Evolutionary conservation across 257 asterid genomes (phyloP).

Genomic region (Asclepias syriaca): DNA sequence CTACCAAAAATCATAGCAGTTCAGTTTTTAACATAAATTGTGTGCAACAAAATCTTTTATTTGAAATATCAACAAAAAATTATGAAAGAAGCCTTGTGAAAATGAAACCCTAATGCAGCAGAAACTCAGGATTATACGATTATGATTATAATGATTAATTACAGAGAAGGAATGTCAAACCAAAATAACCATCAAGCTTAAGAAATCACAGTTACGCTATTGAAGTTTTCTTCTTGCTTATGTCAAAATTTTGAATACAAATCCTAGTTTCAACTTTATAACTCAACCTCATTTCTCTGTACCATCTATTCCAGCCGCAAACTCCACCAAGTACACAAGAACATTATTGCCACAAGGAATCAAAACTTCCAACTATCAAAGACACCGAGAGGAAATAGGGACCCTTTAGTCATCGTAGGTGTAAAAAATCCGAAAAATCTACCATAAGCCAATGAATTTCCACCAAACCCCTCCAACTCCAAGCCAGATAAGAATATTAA

Average conservation of each 20-base stretch:
- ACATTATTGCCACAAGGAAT: slow-evolving; percentile 11
- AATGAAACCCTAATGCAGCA: too few relatives aligned
- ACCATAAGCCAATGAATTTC: slow-evolving; percentile 90
- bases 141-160: background rate
- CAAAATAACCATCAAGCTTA: background rate
- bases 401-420: background rate
- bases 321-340: background rate
- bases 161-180: background rate
- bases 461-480: slow-evolving; percentile 95
- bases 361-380: background rate
- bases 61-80: too few relatives aligned
- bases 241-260: slow-evolving; percentile 17
- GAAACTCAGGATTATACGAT: background rate
- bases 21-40: too few relatives aligned
- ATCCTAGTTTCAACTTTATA: slow-evolving; percentile 7
- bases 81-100: too few relatives aligned
- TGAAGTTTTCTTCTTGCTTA: background rate
- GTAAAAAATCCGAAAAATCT: slow-evolving; percentile 15
- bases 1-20: too few relatives aligned
- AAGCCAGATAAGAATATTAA: slow-evolving; percentile 81
- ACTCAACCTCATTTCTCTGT: slow-evolving; percentile 6
- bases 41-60: too few relatives aligned
- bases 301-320: background rate
- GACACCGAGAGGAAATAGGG: background rate
- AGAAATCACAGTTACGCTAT: background rate